phyloP scores from a whole-genome alignment of 768 basidiomycete genomes.

The Russula earlei region DNA sequence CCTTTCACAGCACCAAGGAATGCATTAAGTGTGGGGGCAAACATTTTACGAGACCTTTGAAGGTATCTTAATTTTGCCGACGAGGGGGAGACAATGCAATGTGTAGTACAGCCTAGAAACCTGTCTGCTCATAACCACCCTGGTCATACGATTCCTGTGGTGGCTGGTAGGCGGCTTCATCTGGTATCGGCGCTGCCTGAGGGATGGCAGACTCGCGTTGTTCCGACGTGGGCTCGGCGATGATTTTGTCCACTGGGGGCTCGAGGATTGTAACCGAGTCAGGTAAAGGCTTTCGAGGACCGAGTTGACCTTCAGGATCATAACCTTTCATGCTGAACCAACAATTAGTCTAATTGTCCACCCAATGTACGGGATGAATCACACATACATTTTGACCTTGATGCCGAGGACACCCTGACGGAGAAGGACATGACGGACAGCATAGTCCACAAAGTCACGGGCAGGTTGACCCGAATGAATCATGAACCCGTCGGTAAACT shows the following conservation, averaged over 20 bases:
- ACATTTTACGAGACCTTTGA: neutral
- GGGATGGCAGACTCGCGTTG: slow-evolving; percentile 58
- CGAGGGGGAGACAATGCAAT: slow-evolving; percentile 3
- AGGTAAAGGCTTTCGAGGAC: slow-evolving; percentile 89
- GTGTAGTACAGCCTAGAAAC: slow-evolving; percentile 30
- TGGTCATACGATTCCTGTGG: slow-evolving; percentile 32
- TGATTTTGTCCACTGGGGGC: slow-evolving; percentile 83
- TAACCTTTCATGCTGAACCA: slow-evolving; percentile 82
- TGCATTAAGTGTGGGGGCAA: neutral
- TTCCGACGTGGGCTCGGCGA: slow-evolving; percentile 84
- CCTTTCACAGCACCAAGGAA: neutral
- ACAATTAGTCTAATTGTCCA: slow-evolving; percentile 14
- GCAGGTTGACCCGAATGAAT: slow-evolving; percentile 98
- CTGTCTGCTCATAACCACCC: slow-evolving; percentile 20
- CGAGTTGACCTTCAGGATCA: slow-evolving; percentile 84
- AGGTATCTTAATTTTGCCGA: neutral
- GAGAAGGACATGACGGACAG: slow-evolving; percentile 95
- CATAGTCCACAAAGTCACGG: slow-evolving; percentile 93
- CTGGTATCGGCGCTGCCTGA: slow-evolving; percentile 42
- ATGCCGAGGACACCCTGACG: slow-evolving; percentile 99
- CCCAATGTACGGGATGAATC: neutral
- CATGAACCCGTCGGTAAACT: slow-evolving; percentile 99
- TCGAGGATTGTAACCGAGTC: slow-evolving; percentile 88
- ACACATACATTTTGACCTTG: slow-evolving; percentile 94
- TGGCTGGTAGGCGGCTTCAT: slow-evolving; percentile 30